Evolutionary conservation across 176 grass and related monocot species (phyloP).

Genomic region (Bromus sterilis): DNA sequence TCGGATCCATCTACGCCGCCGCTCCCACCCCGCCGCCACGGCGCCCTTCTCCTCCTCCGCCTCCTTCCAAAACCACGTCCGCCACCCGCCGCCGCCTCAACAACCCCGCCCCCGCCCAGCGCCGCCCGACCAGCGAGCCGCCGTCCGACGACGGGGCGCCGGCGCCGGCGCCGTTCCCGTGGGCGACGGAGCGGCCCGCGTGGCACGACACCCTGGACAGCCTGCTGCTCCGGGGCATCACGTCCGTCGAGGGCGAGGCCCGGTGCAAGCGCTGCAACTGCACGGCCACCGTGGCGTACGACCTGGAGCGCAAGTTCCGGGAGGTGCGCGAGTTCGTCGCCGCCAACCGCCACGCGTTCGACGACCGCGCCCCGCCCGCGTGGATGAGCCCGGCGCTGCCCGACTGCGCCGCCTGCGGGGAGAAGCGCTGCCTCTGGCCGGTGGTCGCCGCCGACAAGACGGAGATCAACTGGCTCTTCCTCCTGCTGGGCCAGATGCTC

Average conservation of each 20-base stretch:
- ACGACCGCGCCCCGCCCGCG: slow-evolving; percentile 34
- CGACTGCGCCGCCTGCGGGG: slow-evolving; percentile 31
- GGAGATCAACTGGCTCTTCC: slow-evolving; percentile 73
- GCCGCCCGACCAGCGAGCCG: not conserved
- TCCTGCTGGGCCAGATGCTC: slow-evolving; percentile 55
- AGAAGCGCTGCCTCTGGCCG: slow-evolving; percentile 8
- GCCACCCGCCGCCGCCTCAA: not conserved
- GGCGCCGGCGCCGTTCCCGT: slow-evolving; percentile 14
- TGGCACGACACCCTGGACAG: slow-evolving; percentile 6
- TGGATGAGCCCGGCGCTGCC: slow-evolving; percentile 30
- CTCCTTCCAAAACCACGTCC: not conserved
- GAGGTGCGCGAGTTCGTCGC: slow-evolving; percentile 33
- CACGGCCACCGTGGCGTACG: slow-evolving; percentile 17
- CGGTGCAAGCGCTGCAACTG: slow-evolving; percentile 40
- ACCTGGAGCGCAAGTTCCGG: slow-evolving; percentile 37
- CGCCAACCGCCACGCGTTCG: slow-evolving; percentile 29
- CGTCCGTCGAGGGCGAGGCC: slow-evolving; percentile 26
- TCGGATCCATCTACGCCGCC: slow-evolving; percentile 34
- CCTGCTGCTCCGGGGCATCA: slow-evolving; percentile 30
- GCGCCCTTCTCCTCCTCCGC: not conserved
- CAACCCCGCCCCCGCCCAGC: not conserved
- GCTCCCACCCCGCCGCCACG: not conserved
- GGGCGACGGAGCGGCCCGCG: slow-evolving; percentile 35
- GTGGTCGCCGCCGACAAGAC: slow-evolving; percentile 44
- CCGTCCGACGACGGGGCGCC: not conserved